Percentiles rank a stretch among this genome's conserved stretches.
Evolutionary conservation across 306 rosid species (phyloP).

Genomic region (Calophaca sinica): DNA sequence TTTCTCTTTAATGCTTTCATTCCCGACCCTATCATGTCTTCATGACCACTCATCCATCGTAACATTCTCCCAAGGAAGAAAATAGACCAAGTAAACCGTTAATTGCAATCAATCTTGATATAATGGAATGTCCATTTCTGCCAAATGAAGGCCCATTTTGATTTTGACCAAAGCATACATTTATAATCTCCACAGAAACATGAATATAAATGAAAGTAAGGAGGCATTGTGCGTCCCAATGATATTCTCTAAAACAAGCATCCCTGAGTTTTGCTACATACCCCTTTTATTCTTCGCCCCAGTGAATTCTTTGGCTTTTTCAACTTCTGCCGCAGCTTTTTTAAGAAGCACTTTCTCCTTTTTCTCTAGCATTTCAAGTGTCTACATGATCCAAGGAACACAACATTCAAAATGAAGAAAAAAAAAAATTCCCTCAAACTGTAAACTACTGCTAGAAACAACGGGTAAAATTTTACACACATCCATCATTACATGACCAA

Average conservation of each 20-base stretch:
- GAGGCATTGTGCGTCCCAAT: background rate
- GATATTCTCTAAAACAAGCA: conserved; percentile 21
- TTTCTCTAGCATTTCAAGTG: conserved; percentile 97
- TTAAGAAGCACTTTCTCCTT: conserved; percentile 85
- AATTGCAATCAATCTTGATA: conserved; percentile 13
- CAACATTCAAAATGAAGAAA: conserved; percentile 6
- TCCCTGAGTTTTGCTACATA: conserved; percentile 48
- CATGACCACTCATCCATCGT: background rate
- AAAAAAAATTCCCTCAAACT: background rate
- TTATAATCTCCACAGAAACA: conserved; percentile 17
- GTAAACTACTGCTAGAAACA: conserved; percentile 23
- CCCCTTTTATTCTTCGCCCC: conserved; percentile 87
- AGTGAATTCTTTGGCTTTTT: conserved; percentile 87
- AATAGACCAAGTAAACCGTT: background rate
- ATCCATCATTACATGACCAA: background rate
- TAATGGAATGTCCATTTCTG: background rate
- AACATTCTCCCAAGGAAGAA: background rate
- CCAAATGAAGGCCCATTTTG: background rate
- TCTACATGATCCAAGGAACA: conserved; percentile 58
- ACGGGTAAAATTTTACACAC: background rate
- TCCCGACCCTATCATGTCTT: background rate
- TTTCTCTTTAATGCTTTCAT: background rate
- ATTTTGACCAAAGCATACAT: conserved; percentile 16
- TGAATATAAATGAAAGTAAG: background rate
- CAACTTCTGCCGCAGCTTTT: conserved; percentile 84